A percentile compares a stretch with the other conserved stretches of the same genome.
Conservation (phyloP, 192 early-diverging fungal species). For the Glomus cerebriforme region DNA sequence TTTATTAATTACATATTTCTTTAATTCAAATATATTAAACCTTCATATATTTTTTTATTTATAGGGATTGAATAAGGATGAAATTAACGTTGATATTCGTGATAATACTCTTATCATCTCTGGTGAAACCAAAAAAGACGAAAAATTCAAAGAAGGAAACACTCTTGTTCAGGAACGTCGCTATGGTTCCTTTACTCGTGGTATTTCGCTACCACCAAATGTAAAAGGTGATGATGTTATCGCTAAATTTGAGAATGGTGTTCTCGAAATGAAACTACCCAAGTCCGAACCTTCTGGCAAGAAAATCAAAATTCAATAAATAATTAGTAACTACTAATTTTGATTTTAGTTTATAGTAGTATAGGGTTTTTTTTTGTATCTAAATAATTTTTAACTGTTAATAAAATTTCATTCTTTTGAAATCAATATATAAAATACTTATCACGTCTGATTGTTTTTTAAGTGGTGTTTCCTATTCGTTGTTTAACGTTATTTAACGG, state of each 20-base stretch:
- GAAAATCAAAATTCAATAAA: slow-evolving; percentile 47
- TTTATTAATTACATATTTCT: too few species aligned
- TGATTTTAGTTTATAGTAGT: too few species aligned
- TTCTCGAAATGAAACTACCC: slow-evolving; percentile 49
- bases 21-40: too few species aligned
- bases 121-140: slow-evolving; percentile 42
- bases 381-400: too few species aligned
- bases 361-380: too few species aligned
- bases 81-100: slow-evolving; percentile 51
- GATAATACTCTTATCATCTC: slow-evolving; percentile 50
- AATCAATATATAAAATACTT: too few species aligned
- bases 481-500: too few species aligned
- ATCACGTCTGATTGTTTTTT: too few species aligned
- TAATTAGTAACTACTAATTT: too few species aligned
- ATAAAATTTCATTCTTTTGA: too few species aligned
- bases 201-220: slow-evolving; percentile 48
- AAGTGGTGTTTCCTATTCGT: too few species aligned
- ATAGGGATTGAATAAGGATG: slow-evolving; percentile 53
- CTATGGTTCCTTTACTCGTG: slow-evolving; percentile 51
- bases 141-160: slow-evolving; percentile 42
- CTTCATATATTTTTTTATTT: not conserved
- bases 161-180: slow-evolving; percentile 52
- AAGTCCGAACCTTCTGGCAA: slow-evolving; percentile 45
- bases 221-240: slow-evolving; percentile 48
- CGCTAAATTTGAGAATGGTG: slow-evolving; percentile 58